Conservation (phyloP, 805 yeast species). For the Candida lessepsii region DNA sequence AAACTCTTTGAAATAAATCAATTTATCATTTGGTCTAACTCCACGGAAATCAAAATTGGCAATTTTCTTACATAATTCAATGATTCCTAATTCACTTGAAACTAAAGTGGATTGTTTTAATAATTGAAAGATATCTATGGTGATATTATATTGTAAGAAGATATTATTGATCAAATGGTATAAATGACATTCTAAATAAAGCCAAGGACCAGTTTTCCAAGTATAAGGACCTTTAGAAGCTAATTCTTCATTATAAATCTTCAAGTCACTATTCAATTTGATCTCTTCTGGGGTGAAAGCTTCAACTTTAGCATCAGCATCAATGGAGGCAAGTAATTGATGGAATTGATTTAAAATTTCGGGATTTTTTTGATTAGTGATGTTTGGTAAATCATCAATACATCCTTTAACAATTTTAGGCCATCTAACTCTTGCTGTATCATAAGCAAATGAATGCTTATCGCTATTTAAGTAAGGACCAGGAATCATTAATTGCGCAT, state of each 20-base stretch:
- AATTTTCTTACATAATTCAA: constrained; percentile 71
- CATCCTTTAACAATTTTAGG: constrained; percentile 73
- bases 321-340: constrained; percentile 37
- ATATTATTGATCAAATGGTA: constrained; percentile 61
- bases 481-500: constrained; percentile 27
- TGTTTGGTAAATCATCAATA: constrained; percentile 25
- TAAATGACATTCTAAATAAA: constrained; percentile 78
- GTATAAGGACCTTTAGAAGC: constrained; percentile 33
- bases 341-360: constrained; percentile 24
- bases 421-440: constrained; percentile 83
- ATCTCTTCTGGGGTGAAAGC: constrained; percentile 33
- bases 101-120: constrained; percentile 73
- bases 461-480: constrained; percentile 63
- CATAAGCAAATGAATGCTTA: constrained; percentile 73
- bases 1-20: constrained; percentile 73
- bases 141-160: constrained; percentile 29
- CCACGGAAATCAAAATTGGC: constrained; percentile 31
- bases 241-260: constrained; percentile 54
- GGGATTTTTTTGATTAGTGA: constrained; percentile 1
- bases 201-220: constrained; percentile 91
- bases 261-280: constrained; percentile 46
- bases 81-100: constrained; percentile 73
- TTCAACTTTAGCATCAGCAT: constrained; percentile 30
- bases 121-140: constrained; percentile 70
- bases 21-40: constrained; percentile 35